phyloP scores from a whole-genome alignment of 208 protist species.

The Acanthamoeba healyi region DNA sequence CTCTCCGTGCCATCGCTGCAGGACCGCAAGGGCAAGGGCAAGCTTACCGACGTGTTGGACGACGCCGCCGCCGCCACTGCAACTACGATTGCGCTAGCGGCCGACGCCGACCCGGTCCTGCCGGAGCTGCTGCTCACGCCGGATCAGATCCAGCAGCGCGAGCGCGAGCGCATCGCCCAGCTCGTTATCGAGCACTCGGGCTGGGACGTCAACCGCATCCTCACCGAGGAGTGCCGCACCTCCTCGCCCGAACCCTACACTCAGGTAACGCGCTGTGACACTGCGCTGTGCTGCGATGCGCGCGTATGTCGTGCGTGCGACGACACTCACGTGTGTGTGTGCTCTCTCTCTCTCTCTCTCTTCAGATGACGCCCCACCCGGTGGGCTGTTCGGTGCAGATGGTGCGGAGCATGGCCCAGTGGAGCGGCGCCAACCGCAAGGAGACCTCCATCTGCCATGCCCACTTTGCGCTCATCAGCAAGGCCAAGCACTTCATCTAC shows the following conservation, averaged over 20 bases:
- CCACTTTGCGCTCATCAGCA: constrained; percentile 79
- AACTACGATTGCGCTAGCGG: no score
- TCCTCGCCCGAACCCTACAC: constrained; percentile 1
- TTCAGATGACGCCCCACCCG: constrained; percentile 18
- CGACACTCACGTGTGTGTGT: neutral
- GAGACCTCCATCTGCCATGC: constrained; percentile 70
- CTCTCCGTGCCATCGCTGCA: neutral
- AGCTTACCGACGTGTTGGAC: neutral
- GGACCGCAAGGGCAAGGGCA: constrained; percentile 15
- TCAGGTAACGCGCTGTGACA: neutral
- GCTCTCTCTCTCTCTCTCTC: neutral
- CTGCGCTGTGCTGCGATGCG: neutral
- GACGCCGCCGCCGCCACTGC: no score
- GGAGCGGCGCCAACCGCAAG: constrained; percentile 45
- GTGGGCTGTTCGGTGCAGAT: constrained; percentile 38
- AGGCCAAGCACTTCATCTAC: constrained; percentile 85
- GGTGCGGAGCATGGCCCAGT: constrained; percentile 12
- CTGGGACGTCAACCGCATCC: constrained; percentile 53
- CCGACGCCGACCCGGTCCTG: neutral
- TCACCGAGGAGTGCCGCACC: constrained; percentile 11
- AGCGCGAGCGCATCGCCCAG: constrained; percentile 31
- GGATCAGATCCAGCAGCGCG: neutral
- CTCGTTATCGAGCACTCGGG: neutral
- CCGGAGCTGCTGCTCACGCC: neutral
- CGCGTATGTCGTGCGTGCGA: neutral